Evolutionary conservation across 805 yeast genomes (phyloP).

Genomic region (Pichia deserticola): DNA sequence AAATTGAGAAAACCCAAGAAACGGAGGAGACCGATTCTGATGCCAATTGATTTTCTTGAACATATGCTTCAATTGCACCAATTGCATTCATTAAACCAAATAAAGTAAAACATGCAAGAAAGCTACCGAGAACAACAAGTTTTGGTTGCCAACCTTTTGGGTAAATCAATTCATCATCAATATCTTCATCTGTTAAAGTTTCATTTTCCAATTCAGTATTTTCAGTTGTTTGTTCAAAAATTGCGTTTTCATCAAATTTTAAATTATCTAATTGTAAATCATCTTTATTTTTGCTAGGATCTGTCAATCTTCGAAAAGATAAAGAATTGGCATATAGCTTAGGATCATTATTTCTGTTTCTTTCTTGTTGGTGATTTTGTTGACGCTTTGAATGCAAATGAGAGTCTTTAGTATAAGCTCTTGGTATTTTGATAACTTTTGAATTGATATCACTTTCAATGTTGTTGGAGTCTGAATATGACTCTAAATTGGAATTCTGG

Average conservation of each 20-base stretch:
- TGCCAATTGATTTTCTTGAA: conserved; percentile 47
- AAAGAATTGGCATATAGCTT: background rate
- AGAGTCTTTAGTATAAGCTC: too few relatives aligned
- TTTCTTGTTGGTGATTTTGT: too few relatives aligned
- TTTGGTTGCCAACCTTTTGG: conserved; percentile 56
- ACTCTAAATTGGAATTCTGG: background rate
- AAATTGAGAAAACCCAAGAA: conserved; percentile 63
- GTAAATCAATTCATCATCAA: conserved; percentile 22
- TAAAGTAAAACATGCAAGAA: conserved; percentile 42
- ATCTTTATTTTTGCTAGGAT: background rate
- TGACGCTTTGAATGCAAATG: too few relatives aligned
- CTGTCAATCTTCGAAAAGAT: background rate
- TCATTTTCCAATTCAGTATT: background rate
- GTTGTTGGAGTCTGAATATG: background rate
- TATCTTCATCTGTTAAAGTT: background rate
- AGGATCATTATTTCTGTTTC: too few relatives aligned
- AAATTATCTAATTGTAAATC: background rate
- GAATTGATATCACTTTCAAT: too few relatives aligned
- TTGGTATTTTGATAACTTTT: too few relatives aligned
- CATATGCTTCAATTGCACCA: conserved; percentile 58
- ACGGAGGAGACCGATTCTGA: conserved; percentile 39
- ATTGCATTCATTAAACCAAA: conserved; percentile 53
- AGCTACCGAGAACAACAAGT: conserved; percentile 48
- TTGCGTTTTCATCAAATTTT: background rate
- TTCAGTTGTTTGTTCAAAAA: background rate